Evolutionary conservation across 257 asterid species (phyloP).

Genomic region (Salvia splendens): DNA sequence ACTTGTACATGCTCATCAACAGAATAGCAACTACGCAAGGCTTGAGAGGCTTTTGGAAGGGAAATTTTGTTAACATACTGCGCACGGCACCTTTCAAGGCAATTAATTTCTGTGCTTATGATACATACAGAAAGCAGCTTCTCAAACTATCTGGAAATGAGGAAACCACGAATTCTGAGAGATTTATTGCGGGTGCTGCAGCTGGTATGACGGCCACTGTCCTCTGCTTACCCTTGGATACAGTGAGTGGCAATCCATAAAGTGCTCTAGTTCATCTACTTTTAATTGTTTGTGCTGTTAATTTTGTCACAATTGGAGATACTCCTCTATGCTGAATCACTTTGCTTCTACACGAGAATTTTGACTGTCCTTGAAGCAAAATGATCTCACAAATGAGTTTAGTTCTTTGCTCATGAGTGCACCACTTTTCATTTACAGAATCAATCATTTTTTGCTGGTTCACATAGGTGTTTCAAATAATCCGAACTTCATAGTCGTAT

Average conservation of each 20-base stretch:
- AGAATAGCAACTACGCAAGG: slow-evolving; percentile 90
- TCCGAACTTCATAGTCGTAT: neutral
- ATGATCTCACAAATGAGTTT: slow-evolving; percentile 5
- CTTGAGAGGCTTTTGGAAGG: slow-evolving; percentile 94
- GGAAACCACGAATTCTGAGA: slow-evolving; percentile 76
- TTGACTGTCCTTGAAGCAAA: slow-evolving; percentile 5
- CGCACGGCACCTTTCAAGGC: slow-evolving; percentile 99
- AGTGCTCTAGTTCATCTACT: slow-evolving; percentile 2
- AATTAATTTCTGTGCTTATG: slow-evolving; percentile 83
- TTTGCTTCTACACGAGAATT: slow-evolving; percentile 11
- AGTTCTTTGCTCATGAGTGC: neutral
- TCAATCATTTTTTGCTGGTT: no score
- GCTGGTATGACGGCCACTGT: slow-evolving; percentile 99
- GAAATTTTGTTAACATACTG: slow-evolving; percentile 86
- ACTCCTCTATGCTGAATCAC: slow-evolving; percentile 7
- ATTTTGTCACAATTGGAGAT: neutral
- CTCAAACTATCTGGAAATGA: slow-evolving; percentile 66
- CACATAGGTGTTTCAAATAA: neutral
- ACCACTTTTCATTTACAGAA: no score
- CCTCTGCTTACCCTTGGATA: slow-evolving; percentile 94
- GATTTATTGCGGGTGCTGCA: slow-evolving; percentile 95
- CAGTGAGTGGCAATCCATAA: slow-evolving; percentile 54
- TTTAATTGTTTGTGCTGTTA: slow-evolving; percentile 1
- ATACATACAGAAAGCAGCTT: slow-evolving; percentile 89
- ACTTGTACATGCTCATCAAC: slow-evolving; percentile 60